Base-by-base conservation (phyloP, 2,329 filamentous ascomycete species). In the Ceratocystis papillata region DNA sequence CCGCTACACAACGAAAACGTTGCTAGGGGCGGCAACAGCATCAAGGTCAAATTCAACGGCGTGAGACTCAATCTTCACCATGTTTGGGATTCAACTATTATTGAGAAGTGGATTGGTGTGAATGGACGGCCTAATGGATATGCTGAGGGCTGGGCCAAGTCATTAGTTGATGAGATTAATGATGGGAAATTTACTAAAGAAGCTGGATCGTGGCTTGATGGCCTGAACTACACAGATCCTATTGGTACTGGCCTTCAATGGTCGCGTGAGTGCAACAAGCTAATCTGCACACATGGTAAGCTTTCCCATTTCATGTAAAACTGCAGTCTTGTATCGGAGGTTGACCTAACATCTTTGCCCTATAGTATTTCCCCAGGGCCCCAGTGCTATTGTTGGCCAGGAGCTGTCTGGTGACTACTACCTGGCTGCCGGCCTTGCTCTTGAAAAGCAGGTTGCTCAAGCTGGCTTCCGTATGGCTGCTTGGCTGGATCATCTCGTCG, bases 61-160 rank as follows among this genome's bases (percentile, higher is more conserved):
- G 73, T 74, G 37, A 74, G 77, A 33, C 79, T 82, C 65, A 90
- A 90, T 72, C 78, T 90, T 53, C 88, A 90, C 72, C 80, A 86
- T 67, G 82, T 89, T 17, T 90, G 87, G 87, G 88, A 90, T 72
- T 83, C 81, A 64, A 82, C 81, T 70, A 89, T 90, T 69, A 80
- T 83, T 0, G 85, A 88, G 75, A 82, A 85, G 71, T 75, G 83
- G 71, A 77, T 87, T 1, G 85, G 85, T 1, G 82, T 79, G n/a
- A 75, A 77, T 48, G 75, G 82, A 72, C 73, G 77, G 74, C 73
- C 80, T 0, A 83, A 80, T 67, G 73, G 74, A 4, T 76, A 79
- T 59, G 84, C 83, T 1, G 73, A 76, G 63, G 73, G 72, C 53
- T 88, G 85, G 82, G 82, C 85, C 1, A 75, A 77, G n/a, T 74